A percentile compares a stretch with the other conserved stretches of the same genome.
phyloP scores from a whole-genome alignment of 352 stramenopile genomes.

The Lagenidium sp. region DNA sequence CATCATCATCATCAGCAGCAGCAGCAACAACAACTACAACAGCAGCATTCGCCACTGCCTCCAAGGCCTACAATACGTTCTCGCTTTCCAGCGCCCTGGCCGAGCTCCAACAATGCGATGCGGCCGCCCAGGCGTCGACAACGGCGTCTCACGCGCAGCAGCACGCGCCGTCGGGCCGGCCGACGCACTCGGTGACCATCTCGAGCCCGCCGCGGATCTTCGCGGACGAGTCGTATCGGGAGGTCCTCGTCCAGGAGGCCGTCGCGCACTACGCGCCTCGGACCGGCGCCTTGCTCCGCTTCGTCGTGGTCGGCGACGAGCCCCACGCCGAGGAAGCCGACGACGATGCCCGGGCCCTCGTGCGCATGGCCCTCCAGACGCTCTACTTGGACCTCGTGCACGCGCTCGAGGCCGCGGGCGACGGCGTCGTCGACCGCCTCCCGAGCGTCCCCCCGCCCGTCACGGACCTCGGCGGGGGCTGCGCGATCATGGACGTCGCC shows the following conservation, averaged over 20 bases:
- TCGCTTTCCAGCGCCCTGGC: no score
- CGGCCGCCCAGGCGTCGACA: no score
- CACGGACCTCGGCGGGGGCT: background rate
- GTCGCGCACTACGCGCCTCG: slow-evolving; percentile 6
- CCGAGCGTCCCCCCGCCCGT: background rate
- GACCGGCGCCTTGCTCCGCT: slow-evolving; percentile 17
- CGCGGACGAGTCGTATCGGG: slow-evolving; percentile 36
- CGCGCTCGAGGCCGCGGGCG: slow-evolving; percentile 1
- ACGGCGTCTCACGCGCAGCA: no score
- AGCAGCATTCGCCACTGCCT: no score
- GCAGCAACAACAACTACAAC: no score
- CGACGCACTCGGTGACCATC: slow-evolving; percentile 21
- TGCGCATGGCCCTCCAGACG: slow-evolving; percentile 5
- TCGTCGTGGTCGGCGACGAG: slow-evolving; percentile 18
- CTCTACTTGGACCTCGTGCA: slow-evolving; percentile 10
- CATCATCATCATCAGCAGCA: no score
- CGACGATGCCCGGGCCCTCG: background rate
- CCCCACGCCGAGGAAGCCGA: background rate
- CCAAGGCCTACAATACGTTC: no score
- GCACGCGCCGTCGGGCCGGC: no score
- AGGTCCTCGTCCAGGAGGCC: slow-evolving; percentile 26
- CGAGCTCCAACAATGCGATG: no score
- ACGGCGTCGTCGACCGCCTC: background rate
- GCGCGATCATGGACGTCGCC: no score
- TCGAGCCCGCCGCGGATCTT: slow-evolving; percentile 31